A percentile compares a stretch with the other conserved stretches of the same genome.
Evolutionary conservation across 768 basidiomycete species (phyloP).

Genomic region (Russula olivacea): DNA sequence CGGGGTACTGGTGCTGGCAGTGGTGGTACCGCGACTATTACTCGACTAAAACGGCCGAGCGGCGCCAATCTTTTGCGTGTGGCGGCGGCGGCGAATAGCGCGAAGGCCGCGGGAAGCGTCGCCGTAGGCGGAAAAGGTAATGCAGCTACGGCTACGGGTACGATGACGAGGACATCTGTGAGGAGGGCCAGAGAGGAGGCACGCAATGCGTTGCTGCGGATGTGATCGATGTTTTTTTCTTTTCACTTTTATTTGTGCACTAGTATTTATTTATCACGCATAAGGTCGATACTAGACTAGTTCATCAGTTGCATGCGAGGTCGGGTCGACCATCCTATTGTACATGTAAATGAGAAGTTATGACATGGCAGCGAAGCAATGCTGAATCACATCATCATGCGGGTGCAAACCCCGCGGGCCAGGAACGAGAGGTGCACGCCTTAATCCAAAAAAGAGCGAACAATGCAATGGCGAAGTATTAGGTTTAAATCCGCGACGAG

Average conservation of each 20-base stretch:
- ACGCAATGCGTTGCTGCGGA: constrained; percentile 40
- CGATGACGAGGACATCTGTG: constrained; percentile 20
- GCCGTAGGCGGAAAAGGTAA: background rate
- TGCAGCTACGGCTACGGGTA: background rate
- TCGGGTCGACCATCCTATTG: background rate
- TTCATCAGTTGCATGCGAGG: no score
- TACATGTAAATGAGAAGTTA: background rate
- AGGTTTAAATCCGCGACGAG: no score
- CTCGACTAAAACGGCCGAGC: constrained; percentile 41
- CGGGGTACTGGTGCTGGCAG: background rate
- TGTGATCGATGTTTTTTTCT: no score
- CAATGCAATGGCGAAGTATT: no score
- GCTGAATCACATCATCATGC: no score
- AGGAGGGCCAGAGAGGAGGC: constrained; percentile 49
- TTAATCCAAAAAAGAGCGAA: no score
- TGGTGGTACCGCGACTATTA: constrained; percentile 11
- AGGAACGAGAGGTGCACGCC: no score
- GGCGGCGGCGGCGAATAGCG: constrained; percentile 52
- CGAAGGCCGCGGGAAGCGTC: constrained; percentile 29
- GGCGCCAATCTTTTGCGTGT: constrained; percentile 51
- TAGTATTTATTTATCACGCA: background rate
- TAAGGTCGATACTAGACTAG: no score
- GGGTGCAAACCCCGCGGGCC: no score
- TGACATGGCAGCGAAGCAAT: no score
- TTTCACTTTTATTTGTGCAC: background rate